Evolutionary conservation across 495 filamentous ascomycete genomes (phyloP), one percentile per base, ranked within the genome.

Genomic region (Ramalina peruviana): DNA sequence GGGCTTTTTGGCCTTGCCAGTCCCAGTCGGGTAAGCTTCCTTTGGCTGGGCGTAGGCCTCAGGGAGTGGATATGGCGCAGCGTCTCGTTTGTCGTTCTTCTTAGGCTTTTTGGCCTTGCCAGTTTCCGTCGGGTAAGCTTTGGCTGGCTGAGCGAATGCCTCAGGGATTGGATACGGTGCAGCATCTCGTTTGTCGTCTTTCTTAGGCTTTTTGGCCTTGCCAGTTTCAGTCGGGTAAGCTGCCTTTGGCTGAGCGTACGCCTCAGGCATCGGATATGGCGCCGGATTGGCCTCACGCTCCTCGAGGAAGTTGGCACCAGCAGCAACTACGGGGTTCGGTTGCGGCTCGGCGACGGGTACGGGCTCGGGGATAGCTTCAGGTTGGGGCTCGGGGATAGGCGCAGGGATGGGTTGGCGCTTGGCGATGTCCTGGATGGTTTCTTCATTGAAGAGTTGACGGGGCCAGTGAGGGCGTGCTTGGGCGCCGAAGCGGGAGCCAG

Each of bases 391-490:
- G n/a, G 43, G 43, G 1, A 27, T 12, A 3, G 45, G 45, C 13
- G 33, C 45, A 6, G 45, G 45, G 9, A 26, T 27, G 45, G 45
- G 26, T n/a, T 48, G 26, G 13, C 45, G 45, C 17, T 44, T 48
- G 25, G 15, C 45, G 47, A 26, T 16, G 44, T 40, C 44, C 19
- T 11, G 20, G 26, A 44, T 41, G 19, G 44, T 47, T 0, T 44
- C 41, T 6, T 36, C 26, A 37, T 52, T 52, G 23, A 20, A 56
- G 6, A 53, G 45, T 23, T 43, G 33, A 16, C 54, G 50, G 30
- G 54, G 54, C 39, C 52, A 56, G 30, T 49, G 40, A 11, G 54
- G 54, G 25, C 50, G 54, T 17, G 50, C 54, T 21, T 46, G 23
- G 30, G 54, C 49, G 5, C 43, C 54, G 30, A 56, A 56, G 44